Conservation (phyloP, 495 filamentous ascomycete genomes). For the Cercophora newfieldiana region DNA sequence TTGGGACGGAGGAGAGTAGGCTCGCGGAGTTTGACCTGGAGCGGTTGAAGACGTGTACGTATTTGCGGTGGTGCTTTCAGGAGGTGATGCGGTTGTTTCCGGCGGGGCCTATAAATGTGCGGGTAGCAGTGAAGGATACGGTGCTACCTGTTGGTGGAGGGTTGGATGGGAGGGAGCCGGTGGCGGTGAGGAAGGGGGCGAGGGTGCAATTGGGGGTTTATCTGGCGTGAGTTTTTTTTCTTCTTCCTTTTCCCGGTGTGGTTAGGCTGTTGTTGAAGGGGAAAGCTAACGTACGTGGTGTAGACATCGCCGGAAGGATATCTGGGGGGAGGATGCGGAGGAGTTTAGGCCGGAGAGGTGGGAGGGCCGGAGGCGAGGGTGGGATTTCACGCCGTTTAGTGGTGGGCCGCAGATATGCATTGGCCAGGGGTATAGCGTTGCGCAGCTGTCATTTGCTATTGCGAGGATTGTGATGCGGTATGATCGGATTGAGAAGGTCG, state of each 20-base stretch:
- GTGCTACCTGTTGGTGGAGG: slow-evolving; percentile 8
- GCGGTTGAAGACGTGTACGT: slow-evolving; percentile 6
- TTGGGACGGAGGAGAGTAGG: slow-evolving; percentile 7
- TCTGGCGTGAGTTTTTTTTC: background rate
- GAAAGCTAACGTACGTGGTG: background rate
- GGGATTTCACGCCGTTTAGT: background rate
- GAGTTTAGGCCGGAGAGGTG: slow-evolving; percentile 54
- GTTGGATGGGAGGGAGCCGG: background rate
- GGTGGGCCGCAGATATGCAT: background rate
- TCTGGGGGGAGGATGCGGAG: slow-evolving; percentile 41
- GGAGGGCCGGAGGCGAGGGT: slow-evolving; percentile 23
- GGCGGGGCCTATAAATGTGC: slow-evolving; percentile 6
- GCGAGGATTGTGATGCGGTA: slow-evolving; percentile 2
- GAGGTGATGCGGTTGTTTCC: slow-evolving; percentile 12
- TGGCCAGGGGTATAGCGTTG: background rate
- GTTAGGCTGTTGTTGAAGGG: too few species aligned
- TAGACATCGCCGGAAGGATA: slow-evolving; percentile 37
- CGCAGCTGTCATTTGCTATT: background rate
- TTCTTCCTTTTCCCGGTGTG: background rate
- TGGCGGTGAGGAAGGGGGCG: slow-evolving; percentile 12
- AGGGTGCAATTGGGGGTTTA: slow-evolving; percentile 7
- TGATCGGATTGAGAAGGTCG: slow-evolving; percentile 4
- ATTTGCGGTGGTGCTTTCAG: slow-evolving; percentile 5
- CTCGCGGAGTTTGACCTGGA: background rate
- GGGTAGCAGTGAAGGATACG: slow-evolving; percentile 3